phyloP scores from a whole-genome alignment of 176 grass and related monocot genomes.

The Avena atlantica region DNA sequence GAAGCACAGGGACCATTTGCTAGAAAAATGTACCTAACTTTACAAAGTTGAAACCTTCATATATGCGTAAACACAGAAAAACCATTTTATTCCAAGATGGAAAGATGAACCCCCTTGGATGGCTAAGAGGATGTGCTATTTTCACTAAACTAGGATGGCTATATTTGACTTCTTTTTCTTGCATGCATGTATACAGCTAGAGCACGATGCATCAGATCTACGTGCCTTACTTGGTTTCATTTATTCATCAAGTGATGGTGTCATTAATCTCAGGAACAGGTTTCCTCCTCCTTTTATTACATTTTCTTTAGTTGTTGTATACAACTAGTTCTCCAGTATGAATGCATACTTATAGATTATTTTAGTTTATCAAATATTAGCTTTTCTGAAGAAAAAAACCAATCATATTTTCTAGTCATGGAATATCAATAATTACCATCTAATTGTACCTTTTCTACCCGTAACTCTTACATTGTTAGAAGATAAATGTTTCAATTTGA shows the following conservation, averaged over 20 bases:
- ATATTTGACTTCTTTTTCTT: conserved; percentile 1
- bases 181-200: not conserved
- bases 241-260: conserved; percentile 22
- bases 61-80: not conserved
- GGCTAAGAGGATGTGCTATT: not conserved
- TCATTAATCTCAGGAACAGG: conserved; percentile 20
- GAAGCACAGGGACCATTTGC: not conserved
- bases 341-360: not conserved
- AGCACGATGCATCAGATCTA: conserved; percentile 6
- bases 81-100: not conserved
- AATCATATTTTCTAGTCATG: not conserved
- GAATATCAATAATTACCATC: not conserved
- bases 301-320: not conserved
- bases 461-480: not conserved
- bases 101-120: not conserved
- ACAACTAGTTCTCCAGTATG: not conserved
- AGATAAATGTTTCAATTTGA: not conserved
- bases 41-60: not conserved
- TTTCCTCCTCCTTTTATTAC: not conserved
- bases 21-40: not conserved
- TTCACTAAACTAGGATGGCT: not conserved
- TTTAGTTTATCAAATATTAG: not conserved
- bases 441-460: not conserved
- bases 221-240: not conserved
- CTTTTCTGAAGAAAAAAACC: not conserved